Percentiles rank a stretch among this genome's conserved stretches.
phyloP scores from a whole-genome alignment of 306 rosid species.

The Alnus glutinosa region DNA sequence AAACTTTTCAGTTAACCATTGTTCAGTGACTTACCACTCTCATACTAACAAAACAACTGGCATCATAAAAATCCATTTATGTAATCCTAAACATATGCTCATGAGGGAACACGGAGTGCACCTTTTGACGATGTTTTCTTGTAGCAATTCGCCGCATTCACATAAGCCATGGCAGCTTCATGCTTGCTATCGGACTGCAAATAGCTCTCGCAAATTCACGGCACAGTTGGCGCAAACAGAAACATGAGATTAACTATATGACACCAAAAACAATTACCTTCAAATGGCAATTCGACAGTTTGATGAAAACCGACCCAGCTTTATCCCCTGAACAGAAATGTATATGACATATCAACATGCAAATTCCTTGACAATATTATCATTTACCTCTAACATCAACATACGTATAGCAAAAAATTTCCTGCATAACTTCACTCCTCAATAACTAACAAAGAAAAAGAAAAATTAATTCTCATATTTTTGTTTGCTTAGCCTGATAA shows the following conservation, averaged over 20 bases:
- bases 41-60: neutral
- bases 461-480: no score
- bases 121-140: slow-evolving; percentile 50
- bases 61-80: neutral
- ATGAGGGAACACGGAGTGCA: slow-evolving; percentile 9
- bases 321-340: slow-evolving; percentile 44
- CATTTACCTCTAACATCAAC: no score
- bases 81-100: neutral
- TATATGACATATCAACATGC: neutral
- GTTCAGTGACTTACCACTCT: no score
- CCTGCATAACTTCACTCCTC: no score
- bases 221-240: slow-evolving; percentile 2
- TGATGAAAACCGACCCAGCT: slow-evolving; percentile 49
- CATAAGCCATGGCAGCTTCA: slow-evolving; percentile 59
- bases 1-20: no score
- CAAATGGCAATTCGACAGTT: slow-evolving; percentile 46
- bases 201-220: neutral
- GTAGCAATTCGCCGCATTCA: slow-evolving; percentile 50
- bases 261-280: slow-evolving; percentile 30
- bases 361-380: no score
- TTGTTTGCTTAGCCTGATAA: no score
- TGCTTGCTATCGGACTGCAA: slow-evolving; percentile 47
- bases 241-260: neutral
- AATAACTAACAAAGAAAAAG: no score
- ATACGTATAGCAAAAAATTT: no score